Evolutionary conservation across 1,284 basidiomycete genomes (phyloP), one percentile per base, ranked within the genome.

Genomic region (Anthracocystis walkeri): DNA sequence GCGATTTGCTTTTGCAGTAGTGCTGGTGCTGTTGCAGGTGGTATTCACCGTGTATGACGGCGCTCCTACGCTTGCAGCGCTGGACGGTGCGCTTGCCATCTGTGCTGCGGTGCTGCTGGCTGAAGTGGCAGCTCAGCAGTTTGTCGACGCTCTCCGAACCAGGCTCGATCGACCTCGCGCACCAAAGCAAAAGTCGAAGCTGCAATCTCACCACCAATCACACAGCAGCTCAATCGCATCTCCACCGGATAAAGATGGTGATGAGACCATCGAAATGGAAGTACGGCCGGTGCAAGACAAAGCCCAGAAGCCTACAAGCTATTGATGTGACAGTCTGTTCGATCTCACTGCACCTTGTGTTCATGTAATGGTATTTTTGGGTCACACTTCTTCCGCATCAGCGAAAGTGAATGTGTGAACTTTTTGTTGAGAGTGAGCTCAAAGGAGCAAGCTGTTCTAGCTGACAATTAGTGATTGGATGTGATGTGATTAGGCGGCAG

Each of bases 11-110:
- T 74, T 74, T 35, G 70, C 65, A 3, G 40, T 60, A 7, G 16
- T 74, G 8, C 61, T 74, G 14, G 52, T 65, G 2, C 38, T 65
- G 31, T 18, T 74, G 18, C 71, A 74, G 31, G 59, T 74, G 20
- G 56, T 74, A 16, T 69, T 68, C 21, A 68, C 66, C 20, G 62
- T 60, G 25, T 64, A 14, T 42, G 33, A 64, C 5, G 65, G 65
- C 31, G 61, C 35, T 6, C 65, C 70, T 18, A 54, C 61, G 6
- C 10, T 27, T 8, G 58, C 57, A 3, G 70, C 70, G 21, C 50
- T 74, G 14, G 58, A 68, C 20, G 65, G 70, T 2, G 70, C 57
- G 14, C 46, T 74, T 6, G 70, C 70, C 8, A 68, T 74, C 44
- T 68, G 61, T 40, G 70, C 70, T 8, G 40, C 60, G 14, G 55